These are phyloP conservation scores for Epichloe glyceriae DNA, from an alignment of 2,329 filamentous ascomycete genomes.

Conservation along the genomic window DNA sequence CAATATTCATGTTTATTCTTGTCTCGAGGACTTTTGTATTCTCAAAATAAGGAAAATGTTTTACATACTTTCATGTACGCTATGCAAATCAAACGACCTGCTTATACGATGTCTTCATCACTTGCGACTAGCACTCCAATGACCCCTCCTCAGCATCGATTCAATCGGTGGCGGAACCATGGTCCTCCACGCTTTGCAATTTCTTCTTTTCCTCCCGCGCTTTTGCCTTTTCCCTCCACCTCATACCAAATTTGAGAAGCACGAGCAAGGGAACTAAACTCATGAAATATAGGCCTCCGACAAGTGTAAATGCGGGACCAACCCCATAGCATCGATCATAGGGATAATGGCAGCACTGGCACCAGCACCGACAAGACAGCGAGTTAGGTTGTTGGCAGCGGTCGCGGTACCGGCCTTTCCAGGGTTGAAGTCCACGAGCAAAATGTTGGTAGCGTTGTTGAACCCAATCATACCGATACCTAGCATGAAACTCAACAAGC, in stretches of 20 bases:
- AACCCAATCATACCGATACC: conserved; percentile 39
- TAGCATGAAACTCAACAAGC: conserved; percentile 32
- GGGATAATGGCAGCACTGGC: conserved; percentile 38
- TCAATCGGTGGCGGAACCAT: no score
- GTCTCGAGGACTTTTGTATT: no score
- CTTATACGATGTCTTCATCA: no score
- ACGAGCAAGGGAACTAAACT: conserved; percentile 26
- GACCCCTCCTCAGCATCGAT: no score
- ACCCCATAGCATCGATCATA: conserved; percentile 35
- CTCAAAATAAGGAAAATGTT: no score
- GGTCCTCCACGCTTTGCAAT: conserved; percentile 1
- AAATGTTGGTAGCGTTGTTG: conserved; percentile 37
- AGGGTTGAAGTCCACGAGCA: conserved; percentile 45
- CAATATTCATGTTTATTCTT: no score
- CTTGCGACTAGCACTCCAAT: no score
- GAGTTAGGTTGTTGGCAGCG: conserved; percentile 41
- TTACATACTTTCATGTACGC: no score
- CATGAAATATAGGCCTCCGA: conserved; percentile 29
- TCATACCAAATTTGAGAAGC: conserved; percentile 28
- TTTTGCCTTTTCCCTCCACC: conserved; percentile 27
- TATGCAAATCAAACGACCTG: no score
- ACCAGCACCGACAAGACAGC: conserved; percentile 41
- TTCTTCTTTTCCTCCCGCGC: conserved; percentile 14
- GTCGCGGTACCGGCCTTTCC: conserved; percentile 38
- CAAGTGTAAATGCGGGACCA: conserved; percentile 38